Evolutionary conservation across 805 yeast species (phyloP).

Genomic region (Blastobotrys mokoenaii): DNA sequence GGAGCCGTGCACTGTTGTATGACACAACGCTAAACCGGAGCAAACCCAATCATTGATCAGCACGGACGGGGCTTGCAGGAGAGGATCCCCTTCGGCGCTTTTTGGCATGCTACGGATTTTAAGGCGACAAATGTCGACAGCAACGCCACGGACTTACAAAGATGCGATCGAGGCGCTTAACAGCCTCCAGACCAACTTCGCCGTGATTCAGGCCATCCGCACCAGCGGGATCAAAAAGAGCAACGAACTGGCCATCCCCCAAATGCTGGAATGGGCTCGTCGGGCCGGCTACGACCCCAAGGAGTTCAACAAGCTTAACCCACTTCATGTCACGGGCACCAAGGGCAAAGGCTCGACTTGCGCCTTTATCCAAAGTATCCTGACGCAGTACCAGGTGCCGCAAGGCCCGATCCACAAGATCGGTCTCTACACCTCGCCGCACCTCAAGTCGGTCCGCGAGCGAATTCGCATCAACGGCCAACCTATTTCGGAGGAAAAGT

Average conservation of each 20-base stretch:
- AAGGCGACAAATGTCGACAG: slow-evolving; percentile 2
- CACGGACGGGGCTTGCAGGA: background rate
- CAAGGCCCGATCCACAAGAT: slow-evolving; percentile 41
- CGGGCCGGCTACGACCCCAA: slow-evolving; percentile 56
- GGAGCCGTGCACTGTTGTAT: too few relatives aligned
- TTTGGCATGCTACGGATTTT: background rate
- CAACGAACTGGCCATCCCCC: slow-evolving; percentile 59
- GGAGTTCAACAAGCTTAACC: slow-evolving; percentile 67
- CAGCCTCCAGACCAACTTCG: slow-evolving; percentile 83
- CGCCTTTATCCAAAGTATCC: slow-evolving; percentile 80
- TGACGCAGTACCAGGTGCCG: slow-evolving; percentile 46
- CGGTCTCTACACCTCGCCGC: slow-evolving; percentile 96
- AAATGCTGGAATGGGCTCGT: slow-evolving; percentile 75
- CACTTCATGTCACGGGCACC: slow-evolving; percentile 93
- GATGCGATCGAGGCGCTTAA: slow-evolving; percentile 85
- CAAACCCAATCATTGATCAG: background rate
- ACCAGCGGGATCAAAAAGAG: slow-evolving; percentile 66
- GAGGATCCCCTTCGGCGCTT: background rate
- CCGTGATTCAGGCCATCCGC: slow-evolving; percentile 76
- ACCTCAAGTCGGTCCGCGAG: slow-evolving; percentile 85
- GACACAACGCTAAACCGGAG: too few relatives aligned
- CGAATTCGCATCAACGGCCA: slow-evolving; percentile 80
- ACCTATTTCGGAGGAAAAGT: slow-evolving; percentile 73
- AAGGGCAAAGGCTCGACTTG: slow-evolving; percentile 98
- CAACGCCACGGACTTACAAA: slow-evolving; percentile 23